Base-by-base conservation (phyloP, 1,139 yeast species). In the Insectozyma bohioensis region DNA sequence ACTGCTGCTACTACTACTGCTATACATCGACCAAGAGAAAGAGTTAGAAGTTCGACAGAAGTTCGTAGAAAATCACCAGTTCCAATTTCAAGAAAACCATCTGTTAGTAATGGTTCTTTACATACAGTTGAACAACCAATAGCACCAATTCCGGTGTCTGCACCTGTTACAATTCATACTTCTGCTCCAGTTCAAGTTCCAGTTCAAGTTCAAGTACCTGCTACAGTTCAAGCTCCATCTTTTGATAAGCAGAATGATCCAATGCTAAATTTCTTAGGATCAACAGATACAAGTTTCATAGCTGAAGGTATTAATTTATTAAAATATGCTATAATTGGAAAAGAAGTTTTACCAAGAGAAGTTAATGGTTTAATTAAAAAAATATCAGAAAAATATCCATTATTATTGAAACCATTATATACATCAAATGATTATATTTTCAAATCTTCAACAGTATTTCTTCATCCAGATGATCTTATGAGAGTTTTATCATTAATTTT, bases 231-330 rank as follows among this genome's bases (percentile, higher is more conserved):
- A n/a, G n/a, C n/a, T n/a, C 17, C 34, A 12, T 22, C 34, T 14
- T 30, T 37, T 22, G 61, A 60, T 37, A 46, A 51, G 22, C 54
- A 54, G 21, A 45, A 46, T 7, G 72, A 66, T 34, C 69, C 70
- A 3, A 63, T 67, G 12, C 39, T 63, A 23, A 57, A 56, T 31
- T 64, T 63, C 32, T 51, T 67, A 26, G 52, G 63, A 0, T 63
- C 72, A 1, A 42, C 52, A 9, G 55, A 57, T 33, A 48, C 51
- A 4, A 56, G 52, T 8, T 40, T 54, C 24, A 46, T 60, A 4
- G 45, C 37, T 2, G 72, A 66, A 42, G 75, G 75, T 1, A 49
- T 69, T 2, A 55, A 52, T 32, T 47, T 67, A 15, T 52, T 68
- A 25, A 62, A 58, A 28, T 63, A 57, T 46, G 73, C 75, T 2